These are phyloP conservation scores for Boletus rubroflammeus DNA, from an alignment of 768 basidiomycete genomes.

Conservation along the genomic window DNA sequence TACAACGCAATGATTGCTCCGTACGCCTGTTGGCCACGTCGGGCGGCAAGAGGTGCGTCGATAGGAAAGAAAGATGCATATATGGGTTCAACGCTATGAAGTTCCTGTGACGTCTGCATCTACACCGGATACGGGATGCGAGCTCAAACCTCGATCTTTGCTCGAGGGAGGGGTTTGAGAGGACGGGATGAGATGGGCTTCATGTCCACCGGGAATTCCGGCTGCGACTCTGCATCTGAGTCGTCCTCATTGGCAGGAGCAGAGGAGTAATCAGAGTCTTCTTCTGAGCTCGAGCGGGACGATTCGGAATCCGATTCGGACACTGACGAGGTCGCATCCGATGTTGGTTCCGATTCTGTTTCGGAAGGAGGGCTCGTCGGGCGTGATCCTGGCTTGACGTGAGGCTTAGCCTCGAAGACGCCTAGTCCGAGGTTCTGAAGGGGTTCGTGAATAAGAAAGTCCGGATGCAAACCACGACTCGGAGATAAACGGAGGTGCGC, in stretches of 20 bases:
- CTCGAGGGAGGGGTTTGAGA: constrained; percentile 45
- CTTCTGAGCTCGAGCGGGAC: constrained; percentile 8
- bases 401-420: constrained; percentile 44
- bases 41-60: not conserved
- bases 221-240: constrained; percentile 14
- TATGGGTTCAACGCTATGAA: not conserved
- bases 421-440: constrained; percentile 62
- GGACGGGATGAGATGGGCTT: constrained; percentile 41
- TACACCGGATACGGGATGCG: not conserved
- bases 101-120: not conserved
- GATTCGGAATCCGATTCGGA: constrained; percentile 12
- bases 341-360: not conserved
- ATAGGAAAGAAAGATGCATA: not conserved
- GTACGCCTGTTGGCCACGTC: not conserved
- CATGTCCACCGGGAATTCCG: constrained; percentile 29
- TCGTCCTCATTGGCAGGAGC: constrained; percentile 4
- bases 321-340: constrained; percentile 9
- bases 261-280: constrained; percentile 9
- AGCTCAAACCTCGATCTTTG: constrained; percentile 33
- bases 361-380: constrained; percentile 16
- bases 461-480: not conserved
- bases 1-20: not conserved
- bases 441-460: not conserved
- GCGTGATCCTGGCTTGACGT: constrained; percentile 15
- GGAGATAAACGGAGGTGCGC: constrained; percentile 7